Conservation (phyloP, 75 land plant genomes). For the Picea sitchensis region DNA sequence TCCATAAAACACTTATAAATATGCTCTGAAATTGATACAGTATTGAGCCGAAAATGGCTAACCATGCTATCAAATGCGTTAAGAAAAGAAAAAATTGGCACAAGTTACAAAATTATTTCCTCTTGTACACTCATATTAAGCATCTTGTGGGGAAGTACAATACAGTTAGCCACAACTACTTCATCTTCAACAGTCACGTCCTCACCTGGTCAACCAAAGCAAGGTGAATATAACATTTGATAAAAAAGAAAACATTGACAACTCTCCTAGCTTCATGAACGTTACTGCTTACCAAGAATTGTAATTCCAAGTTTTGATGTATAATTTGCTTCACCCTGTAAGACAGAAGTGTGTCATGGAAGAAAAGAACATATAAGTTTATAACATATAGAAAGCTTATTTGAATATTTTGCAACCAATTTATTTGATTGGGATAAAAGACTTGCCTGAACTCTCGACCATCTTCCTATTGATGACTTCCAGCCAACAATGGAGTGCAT, state of each 20-base stretch:
- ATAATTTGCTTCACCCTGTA: slow-evolving; percentile 83
- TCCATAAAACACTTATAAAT: neutral
- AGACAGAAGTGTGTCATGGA: neutral
- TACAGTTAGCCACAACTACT: slow-evolving; percentile 88
- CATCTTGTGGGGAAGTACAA: slow-evolving; percentile 88
- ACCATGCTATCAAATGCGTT: neutral
- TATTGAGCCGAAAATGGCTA: neutral
- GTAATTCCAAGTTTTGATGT: slow-evolving; percentile 85
- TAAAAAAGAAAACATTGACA: neutral
- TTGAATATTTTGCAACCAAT: neutral
- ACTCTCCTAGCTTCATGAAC: neutral
- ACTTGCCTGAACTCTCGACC: slow-evolving; percentile 94
- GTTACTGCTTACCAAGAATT: slow-evolving; percentile 62
- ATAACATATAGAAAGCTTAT: neutral
- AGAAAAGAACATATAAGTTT: neutral
- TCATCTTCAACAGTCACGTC: slow-evolving; percentile 90
- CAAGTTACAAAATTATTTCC: slow-evolving; percentile 75
- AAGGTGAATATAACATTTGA: neutral
- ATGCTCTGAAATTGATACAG: neutral
- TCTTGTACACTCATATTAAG: slow-evolving; percentile 90
- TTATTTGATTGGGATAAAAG: neutral
- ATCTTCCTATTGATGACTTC: slow-evolving; percentile 96
- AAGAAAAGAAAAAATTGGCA: neutral
- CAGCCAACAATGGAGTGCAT: slow-evolving; percentile 92
- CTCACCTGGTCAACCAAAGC: slow-evolving; percentile 56